Evolutionary conservation across 768 basidiomycete species (phyloP), one percentile per base, ranked within the genome.

Genomic region (Trametes elegans): DNA sequence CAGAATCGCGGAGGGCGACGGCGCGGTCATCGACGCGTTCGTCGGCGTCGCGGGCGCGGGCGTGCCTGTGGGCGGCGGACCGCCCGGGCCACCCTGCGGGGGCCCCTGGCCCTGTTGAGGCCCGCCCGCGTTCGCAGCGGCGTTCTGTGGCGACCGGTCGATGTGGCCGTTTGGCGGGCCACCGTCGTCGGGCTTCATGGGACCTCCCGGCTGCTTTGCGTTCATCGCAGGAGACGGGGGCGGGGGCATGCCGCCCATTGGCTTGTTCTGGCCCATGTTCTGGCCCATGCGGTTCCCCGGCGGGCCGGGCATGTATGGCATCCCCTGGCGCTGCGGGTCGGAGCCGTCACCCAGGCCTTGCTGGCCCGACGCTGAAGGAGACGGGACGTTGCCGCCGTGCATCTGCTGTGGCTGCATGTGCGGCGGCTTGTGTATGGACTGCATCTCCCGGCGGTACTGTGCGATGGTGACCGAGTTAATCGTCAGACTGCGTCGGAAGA

Each of bases 141-240:
- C 56, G 50, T 68, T 63, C 42, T 60, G 64, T 34, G 62, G 70
- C 13, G 64, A 65, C 29, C 58, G 41, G 49, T 63, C 57, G 36
- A 62, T 40, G 28, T 57, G 58, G 2, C 55, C 55, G 31, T 64
- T 64, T 14, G 57, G 36, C 16, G 40, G 32, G 13, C 43, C 36
- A 13, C 52, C 47, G 24, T 47, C 55, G 8, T 62, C 60, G 21
- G 34, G 41, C 49, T 62, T 64, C 24, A n/a, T 35, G 26, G 44
- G 47, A 0, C 54, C 46, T 2, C 46, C 60, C 7, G 56, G 39
- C 7, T 47, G 49, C 58, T 67, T 63, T 34, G 57, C 21, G 10
- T 54, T 55, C 60, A 72, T 73, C 1, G 73, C 76, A 35, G 83
- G 79, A 5, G 81, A 81, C 5, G 81, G 78, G 10, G 79, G 81